Conservation (phyloP, 208 protist genomes). For the Acanthamoeba castellanii region DNA sequence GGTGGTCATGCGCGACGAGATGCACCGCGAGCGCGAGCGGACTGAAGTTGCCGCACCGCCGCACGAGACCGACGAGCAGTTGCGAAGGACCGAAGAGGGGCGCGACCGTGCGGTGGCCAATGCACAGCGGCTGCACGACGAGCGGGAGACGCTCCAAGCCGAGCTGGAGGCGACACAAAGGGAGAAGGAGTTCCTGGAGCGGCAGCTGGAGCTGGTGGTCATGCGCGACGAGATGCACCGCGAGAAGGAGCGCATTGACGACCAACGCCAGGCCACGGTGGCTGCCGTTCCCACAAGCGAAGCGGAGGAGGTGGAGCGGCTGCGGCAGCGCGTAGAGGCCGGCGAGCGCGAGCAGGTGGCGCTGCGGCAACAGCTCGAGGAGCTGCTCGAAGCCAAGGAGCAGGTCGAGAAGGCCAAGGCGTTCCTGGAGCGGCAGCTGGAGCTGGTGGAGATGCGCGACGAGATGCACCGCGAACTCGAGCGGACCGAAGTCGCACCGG, state of each 20-base stretch:
- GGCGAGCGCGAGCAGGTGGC: not conserved
- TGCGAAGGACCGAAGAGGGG: not conserved
- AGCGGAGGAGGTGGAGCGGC: not conserved
- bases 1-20: not conserved
- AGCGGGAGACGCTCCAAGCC: not conserved
- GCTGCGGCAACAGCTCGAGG: too few species aligned
- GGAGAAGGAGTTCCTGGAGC: not conserved
- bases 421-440: not conserved
- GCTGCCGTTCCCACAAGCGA: not conserved
- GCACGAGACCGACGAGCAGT: not conserved
- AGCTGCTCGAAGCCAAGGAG: not conserved
- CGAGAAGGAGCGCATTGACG: conserved; percentile 14
- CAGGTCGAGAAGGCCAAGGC: not conserved
- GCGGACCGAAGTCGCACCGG: not conserved
- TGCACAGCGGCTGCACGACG: not conserved
- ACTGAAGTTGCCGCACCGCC: too few species aligned
- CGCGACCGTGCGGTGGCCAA: not conserved
- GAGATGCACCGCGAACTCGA: not conserved
- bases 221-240: not conserved
- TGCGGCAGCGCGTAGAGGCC: not conserved
- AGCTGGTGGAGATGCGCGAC: not conserved
- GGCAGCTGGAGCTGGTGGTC: conserved; percentile 35
- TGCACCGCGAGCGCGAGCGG: not conserved
- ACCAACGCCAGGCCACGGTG: not conserved
- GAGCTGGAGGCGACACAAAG: not conserved